Percentiles rank a stretch among this genome's conserved stretches.
phyloP scores from a whole-genome alignment of 192 early-diverging fungal genomes.

The Mortierella hygrophila region DNA sequence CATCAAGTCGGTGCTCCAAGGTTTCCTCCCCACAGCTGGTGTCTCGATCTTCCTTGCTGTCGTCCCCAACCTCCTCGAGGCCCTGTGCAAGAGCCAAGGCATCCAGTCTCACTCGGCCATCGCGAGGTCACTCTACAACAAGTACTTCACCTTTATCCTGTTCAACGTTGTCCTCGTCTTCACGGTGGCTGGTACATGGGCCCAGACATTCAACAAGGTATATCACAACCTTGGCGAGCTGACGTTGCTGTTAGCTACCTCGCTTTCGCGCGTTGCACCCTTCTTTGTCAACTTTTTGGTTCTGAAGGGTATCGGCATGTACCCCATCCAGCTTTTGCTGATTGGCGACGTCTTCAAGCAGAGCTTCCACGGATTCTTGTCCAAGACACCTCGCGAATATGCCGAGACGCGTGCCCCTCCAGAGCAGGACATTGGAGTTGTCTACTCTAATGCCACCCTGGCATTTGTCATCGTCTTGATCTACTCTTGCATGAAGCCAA shows the following conservation, averaged over 20 bases:
- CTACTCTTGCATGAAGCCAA: constrained; percentile 82
- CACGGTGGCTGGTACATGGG: constrained; percentile 77
- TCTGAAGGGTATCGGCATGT: constrained; percentile 76
- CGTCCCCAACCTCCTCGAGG: constrained; percentile 77
- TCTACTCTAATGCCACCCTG: constrained; percentile 78
- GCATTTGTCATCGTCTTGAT: constrained; percentile 80
- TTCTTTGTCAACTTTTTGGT: constrained; percentile 85
- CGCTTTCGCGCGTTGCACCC: constrained; percentile 76
- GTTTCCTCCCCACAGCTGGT: constrained; percentile 80
- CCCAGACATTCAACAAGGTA: constrained; percentile 72
- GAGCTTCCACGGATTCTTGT: constrained; percentile 68
- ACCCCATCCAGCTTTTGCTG: constrained; percentile 80
- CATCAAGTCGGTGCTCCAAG: constrained; percentile 71
- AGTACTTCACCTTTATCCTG: constrained; percentile 82
- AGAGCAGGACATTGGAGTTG: constrained; percentile 76
- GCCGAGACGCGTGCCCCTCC: constrained; percentile 80
- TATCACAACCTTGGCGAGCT: constrained; percentile 73
- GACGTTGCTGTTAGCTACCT: constrained; percentile 72
- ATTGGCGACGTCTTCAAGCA: constrained; percentile 72
- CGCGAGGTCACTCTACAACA: constrained; percentile 60
- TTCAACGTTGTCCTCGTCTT: constrained; percentile 84
- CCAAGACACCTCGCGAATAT: constrained; percentile 85
- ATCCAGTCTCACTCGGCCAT: constrained; percentile 60
- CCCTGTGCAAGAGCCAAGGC: constrained; percentile 59
- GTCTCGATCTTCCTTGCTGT: constrained; percentile 77